Conservation (phyloP, 2,329 filamentous ascomycete genomes). For the Pseudopithomyces chartarum region DNA sequence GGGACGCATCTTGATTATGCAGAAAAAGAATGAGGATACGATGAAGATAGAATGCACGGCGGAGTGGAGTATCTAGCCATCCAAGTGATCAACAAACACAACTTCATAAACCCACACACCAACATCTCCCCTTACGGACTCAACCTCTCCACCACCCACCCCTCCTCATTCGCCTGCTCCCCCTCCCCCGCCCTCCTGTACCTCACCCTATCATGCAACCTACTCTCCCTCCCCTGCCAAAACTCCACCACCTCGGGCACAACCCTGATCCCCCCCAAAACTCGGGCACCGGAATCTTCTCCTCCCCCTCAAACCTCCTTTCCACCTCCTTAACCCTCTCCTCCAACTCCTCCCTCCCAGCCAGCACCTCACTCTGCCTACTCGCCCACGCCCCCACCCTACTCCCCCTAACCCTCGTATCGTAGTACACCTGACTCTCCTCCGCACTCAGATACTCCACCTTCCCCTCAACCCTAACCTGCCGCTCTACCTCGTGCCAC, state of each 20-base stretch:
- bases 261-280: constrained; percentile 95
- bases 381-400: constrained; percentile 93
- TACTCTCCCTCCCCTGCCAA: constrained; percentile 88
- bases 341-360: constrained; percentile 74
- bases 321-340: constrained; percentile 77
- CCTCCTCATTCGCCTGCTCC: constrained; percentile 32
- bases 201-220: constrained; percentile 91
- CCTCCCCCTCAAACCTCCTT: constrained; percentile 71
- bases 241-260: constrained; percentile 90
- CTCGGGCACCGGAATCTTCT: constrained; percentile 85
- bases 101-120: too few relatives aligned
- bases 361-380: constrained; percentile 78
- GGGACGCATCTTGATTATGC: too few relatives aligned
- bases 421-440: constrained; percentile 73
- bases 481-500: constrained; percentile 85
- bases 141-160: constrained; percentile 73
- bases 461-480: constrained; percentile 85
- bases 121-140: constrained; percentile 71
- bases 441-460: constrained; percentile 68
- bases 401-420: constrained; percentile 74
- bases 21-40: too few relatives aligned
- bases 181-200: constrained; percentile 65
- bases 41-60: too few relatives aligned
- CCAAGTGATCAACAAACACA: too few relatives aligned
- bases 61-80: too few relatives aligned